Percentiles rank a stretch among this genome's conserved stretches.
These are phyloP conservation scores for Lactarius hengduanensis DNA, from an alignment of 768 basidiomycete species.

Conservation along the genomic window DNA sequence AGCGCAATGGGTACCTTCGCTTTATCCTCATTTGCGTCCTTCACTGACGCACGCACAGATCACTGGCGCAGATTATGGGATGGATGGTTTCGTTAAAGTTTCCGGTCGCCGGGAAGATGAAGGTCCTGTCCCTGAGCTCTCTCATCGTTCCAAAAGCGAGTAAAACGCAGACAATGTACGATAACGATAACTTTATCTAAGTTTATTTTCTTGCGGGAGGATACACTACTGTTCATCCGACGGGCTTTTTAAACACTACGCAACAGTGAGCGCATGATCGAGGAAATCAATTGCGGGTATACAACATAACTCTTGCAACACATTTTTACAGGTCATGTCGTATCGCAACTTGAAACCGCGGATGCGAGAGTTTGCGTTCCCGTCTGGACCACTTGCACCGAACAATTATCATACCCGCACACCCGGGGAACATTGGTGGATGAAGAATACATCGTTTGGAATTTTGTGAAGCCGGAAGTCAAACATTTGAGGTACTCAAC, in stretches of 20 bases:
- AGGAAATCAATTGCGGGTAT: background rate
- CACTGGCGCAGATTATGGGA: slow-evolving; percentile 65
- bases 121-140: slow-evolving; percentile 10
- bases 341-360: background rate
- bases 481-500: slow-evolving; percentile 16
- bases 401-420: background rate
- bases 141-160: slow-evolving; percentile 21
- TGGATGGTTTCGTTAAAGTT: slow-evolving; percentile 65
- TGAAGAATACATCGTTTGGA: slow-evolving; percentile 15
- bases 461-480: background rate
- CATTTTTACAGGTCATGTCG: background rate
- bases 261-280: background rate
- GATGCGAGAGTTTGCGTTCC: background rate
- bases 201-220: background rate
- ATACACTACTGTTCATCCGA: background rate
- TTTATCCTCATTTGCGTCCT: background rate
- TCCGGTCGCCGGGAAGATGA: slow-evolving; percentile 28
- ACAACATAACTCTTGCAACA: background rate
- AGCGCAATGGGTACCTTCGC: slow-evolving; percentile 60
- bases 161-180: slow-evolving; percentile 1
- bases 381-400: background rate
- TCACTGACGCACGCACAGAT: slow-evolving; percentile 41
- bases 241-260: background rate
- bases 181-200: background rate
- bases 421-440: background rate